These are phyloP conservation scores for Collybia sp. DNA, from an alignment of 768 basidiomycete genomes.

Conservation along the genomic window DNA sequence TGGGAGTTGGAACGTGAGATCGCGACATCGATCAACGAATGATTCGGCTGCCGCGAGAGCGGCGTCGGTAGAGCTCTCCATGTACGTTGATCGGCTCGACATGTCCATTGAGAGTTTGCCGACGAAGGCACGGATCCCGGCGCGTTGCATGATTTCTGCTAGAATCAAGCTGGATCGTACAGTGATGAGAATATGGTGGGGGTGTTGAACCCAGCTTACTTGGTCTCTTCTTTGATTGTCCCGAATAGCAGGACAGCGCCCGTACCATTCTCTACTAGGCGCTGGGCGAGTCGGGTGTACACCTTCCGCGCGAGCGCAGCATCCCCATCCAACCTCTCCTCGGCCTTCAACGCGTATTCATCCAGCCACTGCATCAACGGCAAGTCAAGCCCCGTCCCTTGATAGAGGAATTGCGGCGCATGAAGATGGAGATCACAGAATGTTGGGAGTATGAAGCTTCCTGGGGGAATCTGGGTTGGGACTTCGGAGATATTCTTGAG, in stretches of 20 bases:
- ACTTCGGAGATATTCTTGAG: constrained; percentile 15
- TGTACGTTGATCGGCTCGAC: constrained; percentile 65
- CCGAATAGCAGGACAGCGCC: constrained; percentile 78
- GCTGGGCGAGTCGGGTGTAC: constrained; percentile 58
- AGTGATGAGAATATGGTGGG: neutral
- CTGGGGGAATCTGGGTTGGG: constrained; percentile 33
- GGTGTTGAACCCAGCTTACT: constrained; percentile 42
- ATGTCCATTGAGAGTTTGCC: constrained; percentile 92
- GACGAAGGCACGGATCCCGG: constrained; percentile 76
- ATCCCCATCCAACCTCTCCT: constrained; percentile 67
- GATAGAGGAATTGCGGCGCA: constrained; percentile 86
- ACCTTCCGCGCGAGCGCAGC: constrained; percentile 56
- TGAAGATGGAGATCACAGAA: constrained; percentile 86
- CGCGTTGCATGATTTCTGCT: constrained; percentile 64
- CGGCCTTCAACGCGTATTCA: constrained; percentile 78
- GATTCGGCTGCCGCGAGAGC: constrained; percentile 47
- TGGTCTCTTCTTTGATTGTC: constrained; percentile 77
- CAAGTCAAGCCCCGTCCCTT: constrained; percentile 81
- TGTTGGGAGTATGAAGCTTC: constrained; percentile 71
- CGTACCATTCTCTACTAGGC: constrained; percentile 73
- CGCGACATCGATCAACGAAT: constrained; percentile 52
- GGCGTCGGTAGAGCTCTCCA: constrained; percentile 48
- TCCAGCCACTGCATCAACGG: constrained; percentile 85
- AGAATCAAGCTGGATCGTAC: constrained; percentile 58
- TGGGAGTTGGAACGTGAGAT: constrained; percentile 33